Percentiles rank a stretch among this genome's conserved stretches.
Evolutionary conservation across 2,329 filamentous ascomycete species (phyloP).

Genomic region (Calycina herbarum): DNA sequence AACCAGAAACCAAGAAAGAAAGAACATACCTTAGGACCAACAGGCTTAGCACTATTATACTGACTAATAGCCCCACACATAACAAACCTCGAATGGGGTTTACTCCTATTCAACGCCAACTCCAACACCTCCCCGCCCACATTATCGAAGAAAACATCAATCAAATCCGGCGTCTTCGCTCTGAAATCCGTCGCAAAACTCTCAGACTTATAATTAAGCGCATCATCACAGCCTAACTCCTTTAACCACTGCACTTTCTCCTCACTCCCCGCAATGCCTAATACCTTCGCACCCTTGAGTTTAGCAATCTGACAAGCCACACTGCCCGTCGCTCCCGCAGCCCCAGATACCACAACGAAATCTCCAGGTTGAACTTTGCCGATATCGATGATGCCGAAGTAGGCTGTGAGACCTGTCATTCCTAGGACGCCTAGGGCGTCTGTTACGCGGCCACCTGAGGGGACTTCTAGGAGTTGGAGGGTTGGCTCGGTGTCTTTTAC

Average conservation of each 20-base stretch:
- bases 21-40: constrained; percentile 51
- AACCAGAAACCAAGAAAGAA: neutral
- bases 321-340: constrained; percentile 75
- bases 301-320: constrained; percentile 79
- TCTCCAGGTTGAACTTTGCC: constrained; percentile 68
- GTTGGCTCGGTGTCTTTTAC: constrained; percentile 48
- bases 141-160: constrained; percentile 75
- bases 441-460: constrained; percentile 47
- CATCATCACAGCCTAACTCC: constrained; percentile 66
- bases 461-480: constrained; percentile 44
- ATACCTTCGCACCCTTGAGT: constrained; percentile 60
- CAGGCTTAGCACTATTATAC: constrained; percentile 60
- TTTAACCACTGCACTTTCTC: constrained; percentile 68
- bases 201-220: constrained; percentile 67
- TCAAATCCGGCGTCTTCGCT: constrained; percentile 58
- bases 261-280: constrained; percentile 65
- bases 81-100: constrained; percentile 62
- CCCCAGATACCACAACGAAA: constrained; percentile 74
- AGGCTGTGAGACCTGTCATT: constrained; percentile 71
- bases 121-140: constrained; percentile 72
- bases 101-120: constrained; percentile 62
- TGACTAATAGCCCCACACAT: constrained; percentile 71
- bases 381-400: constrained; percentile 71
- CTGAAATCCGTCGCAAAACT: constrained; percentile 62
- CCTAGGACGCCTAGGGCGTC: constrained; percentile 65